A percentile compares a stretch with the other conserved stretches of the same genome.
phyloP scores from a whole-genome alignment of 2,329 filamentous ascomycete genomes.

The Sporothrix sp. region DNA sequence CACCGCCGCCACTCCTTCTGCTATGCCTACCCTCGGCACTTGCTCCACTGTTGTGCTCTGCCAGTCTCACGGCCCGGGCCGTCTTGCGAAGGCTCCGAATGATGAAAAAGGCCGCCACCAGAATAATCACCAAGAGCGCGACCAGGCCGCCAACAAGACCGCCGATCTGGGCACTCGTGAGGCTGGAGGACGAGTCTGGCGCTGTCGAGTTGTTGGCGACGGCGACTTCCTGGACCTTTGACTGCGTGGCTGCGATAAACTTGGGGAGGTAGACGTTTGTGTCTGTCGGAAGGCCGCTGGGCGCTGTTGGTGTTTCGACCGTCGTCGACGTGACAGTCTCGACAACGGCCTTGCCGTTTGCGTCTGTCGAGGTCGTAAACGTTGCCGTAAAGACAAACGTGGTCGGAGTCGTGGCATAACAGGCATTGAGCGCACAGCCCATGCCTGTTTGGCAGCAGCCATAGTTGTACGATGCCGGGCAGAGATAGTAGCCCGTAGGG shows the following conservation, averaged over 20 bases:
- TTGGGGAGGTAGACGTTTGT: slow-evolving; percentile 29
- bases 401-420: slow-evolving; percentile 38
- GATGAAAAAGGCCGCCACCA: slow-evolving; percentile 39
- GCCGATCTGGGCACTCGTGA: slow-evolving; percentile 35
- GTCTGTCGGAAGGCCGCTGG: slow-evolving; percentile 23
- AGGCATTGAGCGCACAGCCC: slow-evolving; percentile 37
- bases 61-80: slow-evolving; percentile 28
- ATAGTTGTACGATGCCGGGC: slow-evolving; percentile 39
- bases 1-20: slow-evolving; percentile 14
- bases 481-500: slow-evolving; percentile 35
- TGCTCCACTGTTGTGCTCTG: slow-evolving; percentile 24
- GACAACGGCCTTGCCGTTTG: slow-evolving; percentile 26
- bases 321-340: slow-evolving; percentile 31
- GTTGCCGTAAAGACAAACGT: slow-evolving; percentile 36
- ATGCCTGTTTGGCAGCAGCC: slow-evolving; percentile 44
- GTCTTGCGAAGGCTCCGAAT: slow-evolving; percentile 41
- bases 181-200: slow-evolving; percentile 18
- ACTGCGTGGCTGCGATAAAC: slow-evolving; percentile 33
- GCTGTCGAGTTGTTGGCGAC: slow-evolving; percentile 15
- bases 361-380: slow-evolving; percentile 36
- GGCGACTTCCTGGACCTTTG: slow-evolving; percentile 30
- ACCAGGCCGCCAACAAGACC: slow-evolving; percentile 45
- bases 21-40: slow-evolving; percentile 24
- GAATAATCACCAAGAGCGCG: slow-evolving; percentile 36
- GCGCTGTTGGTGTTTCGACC: slow-evolving; percentile 30